A percentile compares a stretch with the other conserved stretches of the same genome.
phyloP scores from a whole-genome alignment of 805 yeast species.

The Cyberlindnera americana region DNA sequence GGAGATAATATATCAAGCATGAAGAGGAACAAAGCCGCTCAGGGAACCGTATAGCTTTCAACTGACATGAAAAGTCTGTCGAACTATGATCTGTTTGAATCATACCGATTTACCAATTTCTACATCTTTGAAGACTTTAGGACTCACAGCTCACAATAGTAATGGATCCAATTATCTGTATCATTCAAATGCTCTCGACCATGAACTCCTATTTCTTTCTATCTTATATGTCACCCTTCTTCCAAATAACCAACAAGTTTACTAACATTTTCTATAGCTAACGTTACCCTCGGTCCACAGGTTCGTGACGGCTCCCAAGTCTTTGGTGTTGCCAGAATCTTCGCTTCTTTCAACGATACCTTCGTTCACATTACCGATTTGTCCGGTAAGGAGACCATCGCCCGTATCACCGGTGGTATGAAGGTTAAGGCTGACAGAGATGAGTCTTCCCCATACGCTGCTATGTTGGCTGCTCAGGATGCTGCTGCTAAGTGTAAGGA shows the following conservation, averaged over 20 bases:
- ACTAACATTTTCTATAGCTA: constrained; percentile 36
- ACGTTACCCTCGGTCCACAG: constrained; percentile 75
- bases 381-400: constrained; percentile 99
- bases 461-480: constrained; percentile 99
- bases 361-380: constrained; percentile 99
- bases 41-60: too few species aligned
- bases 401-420: constrained; percentile 99
- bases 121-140: too few species aligned
- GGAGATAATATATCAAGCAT: too few species aligned
- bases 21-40: too few species aligned
- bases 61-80: too few species aligned
- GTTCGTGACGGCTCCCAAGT: constrained; percentile 97
- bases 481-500: constrained; percentile 98
- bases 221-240: not conserved
- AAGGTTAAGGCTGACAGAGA: constrained; percentile 99
- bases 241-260: too few species aligned
- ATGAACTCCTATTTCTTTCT: too few species aligned
- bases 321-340: constrained; percentile 99
- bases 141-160: too few species aligned
- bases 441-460: constrained; percentile 99
- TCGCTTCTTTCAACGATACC: constrained; percentile 99
- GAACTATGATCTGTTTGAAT: too few species aligned
- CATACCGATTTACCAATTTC: too few species aligned
- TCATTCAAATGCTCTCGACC: too few species aligned
- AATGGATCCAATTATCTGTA: too few species aligned